phyloP scores from a whole-genome alignment of 331 rosid species.

The Arachis monticola region DNA sequence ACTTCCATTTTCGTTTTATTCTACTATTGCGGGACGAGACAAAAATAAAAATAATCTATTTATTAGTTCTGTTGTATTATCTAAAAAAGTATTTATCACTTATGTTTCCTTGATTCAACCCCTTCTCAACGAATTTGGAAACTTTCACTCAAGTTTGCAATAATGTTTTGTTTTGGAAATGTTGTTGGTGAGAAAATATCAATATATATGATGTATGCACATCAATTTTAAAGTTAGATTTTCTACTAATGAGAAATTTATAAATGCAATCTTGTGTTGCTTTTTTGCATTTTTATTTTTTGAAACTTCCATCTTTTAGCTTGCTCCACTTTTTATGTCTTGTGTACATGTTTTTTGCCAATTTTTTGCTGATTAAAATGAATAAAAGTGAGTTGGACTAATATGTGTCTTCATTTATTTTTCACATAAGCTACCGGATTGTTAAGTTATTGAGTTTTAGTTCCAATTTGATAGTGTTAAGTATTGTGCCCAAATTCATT shows the following conservation, averaged over 20 bases:
- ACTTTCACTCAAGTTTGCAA: slow-evolving; percentile 59
- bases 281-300: slow-evolving; percentile 4
- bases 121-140: no score
- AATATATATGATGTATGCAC: slow-evolving; percentile 6
- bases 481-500: no score
- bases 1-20: no score
- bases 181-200: neutral
- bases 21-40: no score
- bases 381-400: slow-evolving; percentile 37
- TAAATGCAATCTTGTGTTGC: neutral
- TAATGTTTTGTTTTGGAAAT: slow-evolving; percentile 7
- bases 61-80: no score
- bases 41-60: no score
- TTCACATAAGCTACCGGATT: no score
- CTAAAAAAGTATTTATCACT: no score
- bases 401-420: neutral
- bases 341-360: slow-evolving; percentile 7
- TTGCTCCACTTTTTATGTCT: slow-evolving; percentile 9
- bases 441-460: no score
- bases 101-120: no score
- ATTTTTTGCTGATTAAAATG: slow-evolving; percentile 11
- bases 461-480: no score
- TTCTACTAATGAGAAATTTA: neutral
- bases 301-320: slow-evolving; percentile 31
- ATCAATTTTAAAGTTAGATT: neutral